Conservation (phyloP, 192 early-diverging fungal species). For the Cladochytrium replicatum region DNA sequence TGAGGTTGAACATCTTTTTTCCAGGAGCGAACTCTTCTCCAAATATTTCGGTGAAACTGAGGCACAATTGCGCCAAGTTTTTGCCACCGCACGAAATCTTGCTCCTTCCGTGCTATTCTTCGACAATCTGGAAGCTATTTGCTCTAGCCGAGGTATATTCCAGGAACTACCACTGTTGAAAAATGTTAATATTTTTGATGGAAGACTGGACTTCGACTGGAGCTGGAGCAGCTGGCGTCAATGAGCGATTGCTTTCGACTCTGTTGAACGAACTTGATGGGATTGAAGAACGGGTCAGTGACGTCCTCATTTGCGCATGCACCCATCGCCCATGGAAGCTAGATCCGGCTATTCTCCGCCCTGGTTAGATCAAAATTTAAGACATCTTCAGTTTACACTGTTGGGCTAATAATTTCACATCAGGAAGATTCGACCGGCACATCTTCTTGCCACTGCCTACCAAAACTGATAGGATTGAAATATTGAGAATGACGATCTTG, state of each 20-base stretch:
- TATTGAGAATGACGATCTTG: conserved; percentile 33
- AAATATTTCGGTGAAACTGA: no score
- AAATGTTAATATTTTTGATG: no score
- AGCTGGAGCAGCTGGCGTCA: conserved; percentile 58
- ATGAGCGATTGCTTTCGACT: conserved; percentile 80
- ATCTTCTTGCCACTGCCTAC: conserved; percentile 51
- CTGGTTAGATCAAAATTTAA: conserved; percentile 34
- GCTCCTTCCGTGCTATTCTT: conserved; percentile 73
- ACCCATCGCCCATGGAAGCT: conserved; percentile 74
- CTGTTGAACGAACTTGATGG: conserved; percentile 96
- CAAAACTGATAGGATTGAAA: conserved; percentile 41
- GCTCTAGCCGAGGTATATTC: conserved; percentile 67
- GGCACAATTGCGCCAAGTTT: no score
- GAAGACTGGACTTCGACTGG: conserved; percentile 31
- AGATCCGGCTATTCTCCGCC: conserved; percentile 77
- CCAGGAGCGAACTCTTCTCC: no score
- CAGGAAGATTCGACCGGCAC: conserved; percentile 72
- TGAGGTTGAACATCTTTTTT: no score
- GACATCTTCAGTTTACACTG: neutral
- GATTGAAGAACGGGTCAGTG: conserved; percentile 63
- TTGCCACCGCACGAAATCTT: conserved; percentile 56
- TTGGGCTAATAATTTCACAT: neutral
- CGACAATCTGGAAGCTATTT: conserved; percentile 79
- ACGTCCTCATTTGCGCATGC: conserved; percentile 70
- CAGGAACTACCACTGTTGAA: no score